Evolutionary conservation across 768 basidiomycete species (phyloP).

Genomic region (Scleroderma bovista): DNA sequence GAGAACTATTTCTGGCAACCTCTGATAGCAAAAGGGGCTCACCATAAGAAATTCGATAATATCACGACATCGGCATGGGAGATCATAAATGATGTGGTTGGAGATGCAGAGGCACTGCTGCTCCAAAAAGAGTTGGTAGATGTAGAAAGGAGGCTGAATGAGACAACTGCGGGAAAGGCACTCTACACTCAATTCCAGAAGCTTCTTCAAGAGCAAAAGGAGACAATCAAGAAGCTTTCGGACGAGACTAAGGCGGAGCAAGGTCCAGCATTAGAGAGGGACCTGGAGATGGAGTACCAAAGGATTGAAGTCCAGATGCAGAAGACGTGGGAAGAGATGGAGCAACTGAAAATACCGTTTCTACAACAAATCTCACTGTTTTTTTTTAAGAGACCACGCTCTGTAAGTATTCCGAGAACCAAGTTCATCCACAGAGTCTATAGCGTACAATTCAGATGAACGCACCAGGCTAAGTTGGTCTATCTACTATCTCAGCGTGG

Average conservation of each 20-base stretch:
- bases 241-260: neutral
- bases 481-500: too few relatives aligned
- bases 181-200: neutral
- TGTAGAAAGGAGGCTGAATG: neutral
- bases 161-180: neutral
- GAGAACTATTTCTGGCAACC: slow-evolving; percentile 17
- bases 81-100: neutral
- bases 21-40: neutral
- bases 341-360: neutral
- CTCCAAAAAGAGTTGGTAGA: neutral
- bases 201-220: neutral
- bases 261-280: neutral
- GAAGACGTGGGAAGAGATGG: neutral
- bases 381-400: neutral
- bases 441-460: neutral
- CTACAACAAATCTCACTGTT: neutral
- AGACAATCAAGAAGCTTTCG: neutral
- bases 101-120: neutral
- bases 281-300: neutral
- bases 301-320: neutral
- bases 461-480: too few relatives aligned
- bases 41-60: neutral
- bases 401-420: neutral
- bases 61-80: neutral
- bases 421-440: neutral